A percentile compares a stretch with the other conserved stretches of the same genome.
Evolutionary conservation across 768 basidiomycete genomes (phyloP).

Genomic region (Naganishia antarctica): DNA sequence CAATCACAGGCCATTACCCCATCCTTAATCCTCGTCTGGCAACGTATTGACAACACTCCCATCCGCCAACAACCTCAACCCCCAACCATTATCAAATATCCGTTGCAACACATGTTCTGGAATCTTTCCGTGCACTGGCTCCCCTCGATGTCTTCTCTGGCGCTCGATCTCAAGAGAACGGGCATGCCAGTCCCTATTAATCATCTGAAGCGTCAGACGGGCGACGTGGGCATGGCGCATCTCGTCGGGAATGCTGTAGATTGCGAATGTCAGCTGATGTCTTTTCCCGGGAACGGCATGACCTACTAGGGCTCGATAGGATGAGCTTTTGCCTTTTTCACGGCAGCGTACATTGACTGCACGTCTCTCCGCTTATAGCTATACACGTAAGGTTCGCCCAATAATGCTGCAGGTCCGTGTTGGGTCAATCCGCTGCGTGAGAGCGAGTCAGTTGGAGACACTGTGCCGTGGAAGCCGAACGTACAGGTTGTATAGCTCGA

Average conservation of each 20-base stretch:
- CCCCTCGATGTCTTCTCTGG: background rate
- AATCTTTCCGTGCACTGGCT: background rate
- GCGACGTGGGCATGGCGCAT: constrained; percentile 32
- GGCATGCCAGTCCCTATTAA: constrained; percentile 5
- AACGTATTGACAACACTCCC: background rate
- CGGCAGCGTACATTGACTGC: constrained; percentile 32
- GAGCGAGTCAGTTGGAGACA: background rate
- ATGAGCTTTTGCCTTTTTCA: constrained; percentile 34
- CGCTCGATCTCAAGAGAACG: background rate
- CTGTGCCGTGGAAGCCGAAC: too few relatives aligned
- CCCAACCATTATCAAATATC: background rate
- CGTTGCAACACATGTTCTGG: constrained; percentile 1
- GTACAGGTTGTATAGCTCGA: constrained; percentile 32
- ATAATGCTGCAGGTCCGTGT: constrained; percentile 39
- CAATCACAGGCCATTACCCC: too few relatives aligned
- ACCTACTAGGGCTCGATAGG: constrained; percentile 44
- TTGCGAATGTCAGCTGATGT: too few relatives aligned
- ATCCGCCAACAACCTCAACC: constrained; percentile 10
- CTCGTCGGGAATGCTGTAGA: constrained; percentile 39
- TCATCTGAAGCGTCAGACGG: background rate
- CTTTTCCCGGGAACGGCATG: too few relatives aligned
- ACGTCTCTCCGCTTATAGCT: constrained; percentile 37
- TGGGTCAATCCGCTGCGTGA: constrained; percentile 18
- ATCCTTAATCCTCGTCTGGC: background rate
- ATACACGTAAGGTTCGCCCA: constrained; percentile 46